Conservation (phyloP, 495 filamentous ascomycete species). For the Xylaria venustula region DNA sequence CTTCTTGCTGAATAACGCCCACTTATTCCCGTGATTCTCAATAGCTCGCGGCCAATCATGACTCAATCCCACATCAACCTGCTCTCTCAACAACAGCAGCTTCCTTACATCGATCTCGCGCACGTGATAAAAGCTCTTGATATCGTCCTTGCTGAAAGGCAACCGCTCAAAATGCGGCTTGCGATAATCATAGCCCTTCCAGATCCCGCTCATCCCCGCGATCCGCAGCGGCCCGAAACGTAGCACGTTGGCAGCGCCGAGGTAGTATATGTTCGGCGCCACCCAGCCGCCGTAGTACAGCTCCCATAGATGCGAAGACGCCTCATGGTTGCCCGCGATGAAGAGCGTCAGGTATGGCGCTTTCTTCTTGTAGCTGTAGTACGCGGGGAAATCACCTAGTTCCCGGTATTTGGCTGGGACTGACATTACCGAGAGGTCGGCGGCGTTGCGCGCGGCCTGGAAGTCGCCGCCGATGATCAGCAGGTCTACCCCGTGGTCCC, state of each 20-base stretch:
- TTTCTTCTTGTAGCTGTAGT: conserved; percentile 73
- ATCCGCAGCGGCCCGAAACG: conserved; percentile 81
- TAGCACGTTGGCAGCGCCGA: conserved; percentile 87
- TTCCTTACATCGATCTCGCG: conserved; percentile 90
- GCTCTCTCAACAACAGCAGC: conserved; percentile 76
- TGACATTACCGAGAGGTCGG: conserved; percentile 82
- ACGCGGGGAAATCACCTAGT: conserved; percentile 87
- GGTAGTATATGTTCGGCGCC: conserved; percentile 93
- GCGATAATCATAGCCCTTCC: conserved; percentile 80
- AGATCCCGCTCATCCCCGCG: conserved; percentile 89
- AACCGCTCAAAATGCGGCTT: conserved; percentile 82
- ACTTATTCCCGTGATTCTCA: conserved; percentile 68
- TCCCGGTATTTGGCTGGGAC: conserved; percentile 79
- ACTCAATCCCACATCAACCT: conserved; percentile 84
- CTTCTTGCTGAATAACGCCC: conserved; percentile 66
- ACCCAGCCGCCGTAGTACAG: conserved; percentile 97
- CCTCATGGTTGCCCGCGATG: conserved; percentile 93
- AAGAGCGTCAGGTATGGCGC: conserved; percentile 92
- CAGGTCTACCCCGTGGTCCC: conserved; percentile 75
- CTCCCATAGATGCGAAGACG: conserved; percentile 80
- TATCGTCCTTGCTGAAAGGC: conserved; percentile 71
- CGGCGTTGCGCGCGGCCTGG: conserved; percentile 84
- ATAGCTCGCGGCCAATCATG: conserved; percentile 92
- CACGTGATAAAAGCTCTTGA: conserved; percentile 80
- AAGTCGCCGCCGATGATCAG: conserved; percentile 92